Evolutionary conservation across 306 rosid species (phyloP), one percentile per base, ranked within the genome.

Genomic region (Acacia melanoxylon): DNA sequence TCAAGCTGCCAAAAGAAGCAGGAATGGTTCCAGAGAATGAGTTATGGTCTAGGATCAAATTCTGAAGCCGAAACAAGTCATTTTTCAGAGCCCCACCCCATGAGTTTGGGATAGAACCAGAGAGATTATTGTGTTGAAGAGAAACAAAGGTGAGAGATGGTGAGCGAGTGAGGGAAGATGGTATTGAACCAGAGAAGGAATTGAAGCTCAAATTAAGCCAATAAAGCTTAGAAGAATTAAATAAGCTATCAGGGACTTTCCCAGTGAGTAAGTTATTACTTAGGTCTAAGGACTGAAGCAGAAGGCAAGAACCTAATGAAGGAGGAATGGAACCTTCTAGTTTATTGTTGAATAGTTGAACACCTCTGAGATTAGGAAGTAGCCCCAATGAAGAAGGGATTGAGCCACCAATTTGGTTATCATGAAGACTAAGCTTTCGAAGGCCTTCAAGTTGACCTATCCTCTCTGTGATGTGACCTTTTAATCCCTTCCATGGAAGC

Each of bases 221-320:
- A 63, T 29, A 63, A 63, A 63, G 69, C 69, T 63, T 63, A 13
- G 69, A 27, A 63, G 69, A 63, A 63, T 63, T 63, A 40, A 27
- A 27, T 4, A 63, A 10, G 41, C n/a, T 63, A 63, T 63, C 69
- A 6, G 69, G 69, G 69, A 63, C 29, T 63, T 4, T 63, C 41
- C 69, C 69, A 13, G 69, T 13, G n/a, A 63, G 69, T 31, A 63
- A 63, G 40, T 63, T 63, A 63, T 63, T 63, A 5, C 69, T 63
- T 31, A 63, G 40, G 69, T 63, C 69, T 63, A 63, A 63, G 37
- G 69, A 63, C 69, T 63, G 69, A 63, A 63, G 69, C n/a, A 63
- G 6, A 27, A 29, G 69, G n/a, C 69, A 63, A 27, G 69, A 63
- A 29, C 69, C 69, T 14, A 63, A 63, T 15, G 69, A 63, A 14